Evolutionary conservation across 805 yeast species (phyloP).

Genomic region (Wickerhamiella alocasiicola): DNA sequence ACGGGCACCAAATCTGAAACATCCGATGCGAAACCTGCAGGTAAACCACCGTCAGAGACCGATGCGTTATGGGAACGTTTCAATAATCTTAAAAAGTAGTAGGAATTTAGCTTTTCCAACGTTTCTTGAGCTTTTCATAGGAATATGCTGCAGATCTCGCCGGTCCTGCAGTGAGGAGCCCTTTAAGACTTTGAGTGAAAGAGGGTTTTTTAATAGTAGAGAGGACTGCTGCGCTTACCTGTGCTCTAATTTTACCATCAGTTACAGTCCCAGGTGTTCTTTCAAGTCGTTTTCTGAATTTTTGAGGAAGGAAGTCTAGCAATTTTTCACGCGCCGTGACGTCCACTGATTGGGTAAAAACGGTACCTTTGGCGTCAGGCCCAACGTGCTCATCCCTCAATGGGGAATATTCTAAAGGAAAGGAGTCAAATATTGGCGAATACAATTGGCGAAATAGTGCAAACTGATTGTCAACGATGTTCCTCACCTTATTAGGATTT

Average conservation of each 20-base stretch:
- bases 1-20: constrained; percentile 17
- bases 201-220: constrained; percentile 60
- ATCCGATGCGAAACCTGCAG: constrained; percentile 18
- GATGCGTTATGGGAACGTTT: constrained; percentile 23
- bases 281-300: constrained; percentile 35
- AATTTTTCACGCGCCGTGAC: constrained; percentile 32
- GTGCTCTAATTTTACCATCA: constrained; percentile 26
- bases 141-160: constrained; percentile 17
- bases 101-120: constrained; percentile 11
- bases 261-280: constrained; percentile 27
- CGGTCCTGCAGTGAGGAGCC: constrained; percentile 74
- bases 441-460: constrained; percentile 59
- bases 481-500: constrained; percentile 75
- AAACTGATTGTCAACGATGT: constrained; percentile 72
- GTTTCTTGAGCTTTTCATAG: constrained; percentile 20
- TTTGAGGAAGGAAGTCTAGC: constrained; percentile 37
- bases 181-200: constrained; percentile 63
- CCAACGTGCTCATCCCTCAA: constrained; percentile 15
- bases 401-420: constrained; percentile 28
- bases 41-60: constrained; percentile 18
- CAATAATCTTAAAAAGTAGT: constrained; percentile 17
- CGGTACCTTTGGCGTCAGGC: constrained; percentile 20
- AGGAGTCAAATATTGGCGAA: constrained; percentile 42
- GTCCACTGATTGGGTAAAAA: constrained; percentile 26
- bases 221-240: constrained; percentile 33